Percentiles rank a stretch among this genome's conserved stretches.
These are phyloP conservation scores for Leersia perrieri DNA, from an alignment of 176 grass and related monocot species.

Conservation along the genomic window DNA sequence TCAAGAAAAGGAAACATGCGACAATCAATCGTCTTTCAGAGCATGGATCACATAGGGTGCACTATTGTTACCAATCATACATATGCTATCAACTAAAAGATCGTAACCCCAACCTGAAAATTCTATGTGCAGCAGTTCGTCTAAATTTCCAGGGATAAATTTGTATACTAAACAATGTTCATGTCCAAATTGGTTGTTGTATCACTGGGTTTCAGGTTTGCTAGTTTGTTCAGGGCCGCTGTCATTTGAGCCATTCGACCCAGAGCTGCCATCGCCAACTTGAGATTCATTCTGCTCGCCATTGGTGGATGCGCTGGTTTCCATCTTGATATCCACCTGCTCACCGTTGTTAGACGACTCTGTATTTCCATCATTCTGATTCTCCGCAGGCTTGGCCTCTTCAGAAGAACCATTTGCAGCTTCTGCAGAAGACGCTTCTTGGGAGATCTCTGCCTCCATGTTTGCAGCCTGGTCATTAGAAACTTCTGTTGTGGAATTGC, in stretches of 20 bases:
- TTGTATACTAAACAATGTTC: slow-evolving; percentile 28
- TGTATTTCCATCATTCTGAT: slow-evolving; percentile 24
- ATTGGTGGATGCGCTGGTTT: slow-evolving; percentile 32
- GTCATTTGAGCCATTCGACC: slow-evolving; percentile 17
- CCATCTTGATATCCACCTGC: slow-evolving; percentile 28
- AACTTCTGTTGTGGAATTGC: slow-evolving; percentile 15
- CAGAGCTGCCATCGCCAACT: slow-evolving; percentile 3
- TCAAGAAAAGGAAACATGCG: background rate
- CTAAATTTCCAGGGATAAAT: slow-evolving; percentile 29
- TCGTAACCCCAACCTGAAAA: slow-evolving; percentile 26
- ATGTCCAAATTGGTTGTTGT: slow-evolving; percentile 8
- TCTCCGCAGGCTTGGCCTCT: slow-evolving; percentile 26
- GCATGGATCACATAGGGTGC: background rate
- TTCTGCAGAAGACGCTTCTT: slow-evolving; percentile 31
- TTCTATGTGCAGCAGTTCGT: slow-evolving; percentile 37
- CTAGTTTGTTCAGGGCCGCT: slow-evolving; percentile 34
- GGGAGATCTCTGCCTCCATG: slow-evolving; percentile 16
- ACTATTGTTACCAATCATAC: slow-evolving; percentile 13
- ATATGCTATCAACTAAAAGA: slow-evolving; percentile 29
- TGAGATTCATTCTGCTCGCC: slow-evolving; percentile 20
- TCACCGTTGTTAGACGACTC: slow-evolving; percentile 31
- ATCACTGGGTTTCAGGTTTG: slow-evolving; percentile 41
- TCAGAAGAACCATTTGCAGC: slow-evolving; percentile 33
- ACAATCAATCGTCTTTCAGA: slow-evolving; percentile 9
- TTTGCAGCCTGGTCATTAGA: slow-evolving; percentile 13